These are phyloP conservation scores for Tetratostichococcus sp. DNA, from an alignment of 139 green algal species.

Conservation along the genomic window DNA sequence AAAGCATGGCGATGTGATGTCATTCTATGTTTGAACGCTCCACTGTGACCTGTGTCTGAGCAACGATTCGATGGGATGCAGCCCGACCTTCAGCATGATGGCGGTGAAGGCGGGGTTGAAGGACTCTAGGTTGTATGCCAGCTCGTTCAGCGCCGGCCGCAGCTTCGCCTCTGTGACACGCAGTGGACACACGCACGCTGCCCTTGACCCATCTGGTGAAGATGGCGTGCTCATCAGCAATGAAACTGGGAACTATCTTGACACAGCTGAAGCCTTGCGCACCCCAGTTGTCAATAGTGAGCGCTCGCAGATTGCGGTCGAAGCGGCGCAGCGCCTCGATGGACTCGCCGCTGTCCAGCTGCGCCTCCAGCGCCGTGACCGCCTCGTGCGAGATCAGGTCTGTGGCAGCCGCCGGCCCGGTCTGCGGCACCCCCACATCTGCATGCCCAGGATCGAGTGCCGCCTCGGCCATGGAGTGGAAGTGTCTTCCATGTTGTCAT, in stretches of 20 bases:
- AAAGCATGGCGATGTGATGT: too few species aligned
- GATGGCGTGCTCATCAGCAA: too few species aligned
- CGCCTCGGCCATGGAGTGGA: too few species aligned
- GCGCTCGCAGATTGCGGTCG: conserved; percentile 59
- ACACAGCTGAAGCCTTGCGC: conserved; percentile 7
- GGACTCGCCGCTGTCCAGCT: conserved; percentile 66
- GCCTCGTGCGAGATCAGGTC: conserved; percentile 58
- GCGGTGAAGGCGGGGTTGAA: conserved; percentile 93
- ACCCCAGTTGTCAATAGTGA: conserved; percentile 69
- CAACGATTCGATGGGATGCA: too few species aligned
- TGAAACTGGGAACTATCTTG: too few species aligned
- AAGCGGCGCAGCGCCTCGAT: conserved; percentile 76
- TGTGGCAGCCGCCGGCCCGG: too few species aligned
- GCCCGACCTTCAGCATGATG: conserved; percentile 74
- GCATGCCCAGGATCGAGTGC: too few species aligned
- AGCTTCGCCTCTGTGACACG: conserved; percentile 58
- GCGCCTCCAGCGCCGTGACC: conserved; percentile 63
- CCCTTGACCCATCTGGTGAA: background rate
- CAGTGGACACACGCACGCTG: too few species aligned
- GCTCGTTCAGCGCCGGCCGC: conserved; percentile 80
- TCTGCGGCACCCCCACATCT: background rate
- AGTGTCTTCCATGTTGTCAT: too few species aligned
- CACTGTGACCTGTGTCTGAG: too few species aligned
- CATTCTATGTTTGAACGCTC: too few species aligned
- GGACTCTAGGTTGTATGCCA: conserved; percentile 90